Base-by-base conservation (phyloP, 2,329 filamentous ascomycete genomes). In the Botrytis pseudocinerea region DNA sequence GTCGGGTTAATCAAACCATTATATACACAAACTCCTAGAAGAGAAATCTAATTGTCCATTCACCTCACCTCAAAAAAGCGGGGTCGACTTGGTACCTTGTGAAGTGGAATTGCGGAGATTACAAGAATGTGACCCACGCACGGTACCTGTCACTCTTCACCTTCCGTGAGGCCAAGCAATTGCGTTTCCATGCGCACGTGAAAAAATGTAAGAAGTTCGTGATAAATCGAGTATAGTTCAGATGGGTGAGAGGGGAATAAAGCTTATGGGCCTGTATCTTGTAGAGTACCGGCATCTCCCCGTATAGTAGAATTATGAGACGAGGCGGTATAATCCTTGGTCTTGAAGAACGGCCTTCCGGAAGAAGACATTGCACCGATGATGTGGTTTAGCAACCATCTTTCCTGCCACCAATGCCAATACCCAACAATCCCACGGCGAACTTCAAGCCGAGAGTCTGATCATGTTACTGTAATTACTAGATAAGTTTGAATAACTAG, bases 31-130 rank as follows among this genome's bases (percentile, higher is more conserved):
- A 12, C 28, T 51, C 35, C n/a, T 12, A 38, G 20, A 20, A 48
- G 25, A 14, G 14, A 54, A 68, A 40, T 2, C 5, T 28, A 25
- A 40, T n/a, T 54, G 20, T 22, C 8, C 32, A 54, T 68, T 68
- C 46, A 40, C 46, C 46, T n/a, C 25, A 12, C 46, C 38, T 20
- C 14, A 14, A 22, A 22, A 54, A 40, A 42, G 35, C 25, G 64
- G 48, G 35, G 22, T 68, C 25, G 25, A 38, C 46, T 54, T 68
- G 28, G 35, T n/a, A 66, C 22, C 28, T 62, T 22, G 20, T 38
- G 48, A 32, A 51, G 25, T 57, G 38, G 38, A 57, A 57, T 32
- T 25, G 65, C 48, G 65, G 48, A 69, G 48, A 69, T 69, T 69
- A 20, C 48, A 40, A 68, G 7, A 32, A 57, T 32, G 38, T 32